Conservation (phyloP, 306 rosid species). For the Ormosia semicastrata region DNA sequence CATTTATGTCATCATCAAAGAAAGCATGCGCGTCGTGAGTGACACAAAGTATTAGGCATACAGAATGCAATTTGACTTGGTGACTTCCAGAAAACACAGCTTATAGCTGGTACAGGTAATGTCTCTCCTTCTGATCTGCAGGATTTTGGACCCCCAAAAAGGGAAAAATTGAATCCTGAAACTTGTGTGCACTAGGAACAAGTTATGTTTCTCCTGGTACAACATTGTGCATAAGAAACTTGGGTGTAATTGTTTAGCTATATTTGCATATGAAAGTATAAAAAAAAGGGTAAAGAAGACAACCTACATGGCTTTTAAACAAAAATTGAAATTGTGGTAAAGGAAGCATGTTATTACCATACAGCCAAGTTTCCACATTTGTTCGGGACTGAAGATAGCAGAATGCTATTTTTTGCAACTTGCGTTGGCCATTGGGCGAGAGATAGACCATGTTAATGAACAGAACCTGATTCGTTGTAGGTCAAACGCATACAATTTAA, state of each 20-base stretch:
- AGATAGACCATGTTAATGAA: neutral
- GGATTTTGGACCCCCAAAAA: neutral
- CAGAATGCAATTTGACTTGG: neutral
- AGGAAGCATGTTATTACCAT: neutral
- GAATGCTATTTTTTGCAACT: neutral
- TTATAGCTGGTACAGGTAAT: neutral
- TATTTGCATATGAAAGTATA: neutral
- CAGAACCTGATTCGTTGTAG: slow-evolving; percentile 13
- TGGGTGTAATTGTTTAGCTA: neutral
- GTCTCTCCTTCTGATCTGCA: neutral
- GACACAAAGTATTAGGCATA: neutral
- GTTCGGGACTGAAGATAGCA: neutral
- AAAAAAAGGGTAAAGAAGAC: neutral
- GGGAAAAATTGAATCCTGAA: neutral
- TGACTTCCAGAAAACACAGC: neutral
- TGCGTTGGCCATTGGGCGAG: too few species aligned
- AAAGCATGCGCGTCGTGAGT: slow-evolving; percentile 48
- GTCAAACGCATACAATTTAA: neutral
- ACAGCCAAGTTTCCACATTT: neutral
- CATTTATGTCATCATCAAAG: slow-evolving; percentile 43
- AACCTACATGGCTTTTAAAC: neutral
- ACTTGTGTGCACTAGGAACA: neutral
- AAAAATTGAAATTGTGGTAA: neutral
- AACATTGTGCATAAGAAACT: neutral
- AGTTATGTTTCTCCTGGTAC: neutral